These are phyloP conservation scores for Aspergillus pseudotamarii DNA, from an alignment of 2,329 filamentous ascomycete genomes.

Conservation along the genomic window DNA sequence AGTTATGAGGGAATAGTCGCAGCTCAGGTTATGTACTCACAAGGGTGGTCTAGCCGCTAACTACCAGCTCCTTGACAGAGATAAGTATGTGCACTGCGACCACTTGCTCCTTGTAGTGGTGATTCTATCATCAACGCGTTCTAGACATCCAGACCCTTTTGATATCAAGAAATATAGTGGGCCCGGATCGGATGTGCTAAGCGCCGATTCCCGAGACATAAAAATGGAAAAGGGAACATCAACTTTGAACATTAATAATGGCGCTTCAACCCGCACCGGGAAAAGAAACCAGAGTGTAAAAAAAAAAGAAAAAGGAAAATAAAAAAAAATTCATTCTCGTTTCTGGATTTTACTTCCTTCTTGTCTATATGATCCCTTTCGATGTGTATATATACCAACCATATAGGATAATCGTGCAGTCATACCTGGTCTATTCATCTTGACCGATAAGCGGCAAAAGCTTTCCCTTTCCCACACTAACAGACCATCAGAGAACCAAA, in stretches of 20 bases:
- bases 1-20: neutral
- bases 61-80: neutral
- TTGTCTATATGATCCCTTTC: neutral
- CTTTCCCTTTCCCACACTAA: neutral
- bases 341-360: neutral
- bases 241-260: neutral
- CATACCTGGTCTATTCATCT: neutral
- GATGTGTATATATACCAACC: neutral
- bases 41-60: neutral
- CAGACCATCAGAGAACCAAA: slow-evolving; percentile 3
- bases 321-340: neutral
- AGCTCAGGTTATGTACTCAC: neutral
- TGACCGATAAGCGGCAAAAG: neutral
- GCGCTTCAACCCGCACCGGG: neutral
- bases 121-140: neutral
- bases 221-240: neutral
- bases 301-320: neutral
- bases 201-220: neutral
- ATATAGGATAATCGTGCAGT: neutral
- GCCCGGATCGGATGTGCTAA: neutral
- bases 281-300: neutral
- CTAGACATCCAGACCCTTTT: neutral
- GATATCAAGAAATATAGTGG: neutral
- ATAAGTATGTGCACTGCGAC: neutral
- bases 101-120: neutral